phyloP scores from a whole-genome alignment of 2,329 filamentous ascomycete genomes.

The Pseudogymnoascus sp. region DNA sequence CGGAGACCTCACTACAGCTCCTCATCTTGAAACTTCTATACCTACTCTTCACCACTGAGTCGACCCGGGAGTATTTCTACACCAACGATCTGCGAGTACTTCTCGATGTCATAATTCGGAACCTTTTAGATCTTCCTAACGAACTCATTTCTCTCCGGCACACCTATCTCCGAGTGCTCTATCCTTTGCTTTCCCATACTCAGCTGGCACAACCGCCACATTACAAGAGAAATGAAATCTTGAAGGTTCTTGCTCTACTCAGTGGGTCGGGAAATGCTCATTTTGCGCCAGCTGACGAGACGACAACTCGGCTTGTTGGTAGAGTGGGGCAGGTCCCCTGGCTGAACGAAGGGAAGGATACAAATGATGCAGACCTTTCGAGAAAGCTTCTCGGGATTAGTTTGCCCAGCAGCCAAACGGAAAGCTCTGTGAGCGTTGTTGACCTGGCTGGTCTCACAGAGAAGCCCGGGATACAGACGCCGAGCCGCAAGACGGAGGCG shows the following conservation, averaged over 20 bases:
- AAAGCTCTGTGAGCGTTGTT: slow-evolving; percentile 65
- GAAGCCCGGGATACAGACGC: slow-evolving; percentile 74
- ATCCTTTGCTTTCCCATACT: slow-evolving; percentile 83
- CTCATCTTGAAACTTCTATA: slow-evolving; percentile 96
- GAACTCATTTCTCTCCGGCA: slow-evolving; percentile 72
- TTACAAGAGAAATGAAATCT: slow-evolving; percentile 84
- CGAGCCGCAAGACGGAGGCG: slow-evolving; percentile 47
- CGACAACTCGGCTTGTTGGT: slow-evolving; percentile 66
- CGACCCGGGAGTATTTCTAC: slow-evolving; percentile 97
- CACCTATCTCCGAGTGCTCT: slow-evolving; percentile 88
- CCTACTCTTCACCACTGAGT: slow-evolving; percentile 82
- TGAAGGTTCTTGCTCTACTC: slow-evolving; percentile 66
- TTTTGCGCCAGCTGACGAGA: slow-evolving; percentile 74
- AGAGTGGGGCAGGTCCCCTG: slow-evolving; percentile 67
- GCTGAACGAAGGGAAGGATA: slow-evolving; percentile 39
- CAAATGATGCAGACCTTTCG: slow-evolving; percentile 38
- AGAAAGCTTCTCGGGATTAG: slow-evolving; percentile 62
- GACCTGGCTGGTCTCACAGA: slow-evolving; percentile 74
- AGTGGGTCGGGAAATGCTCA: slow-evolving; percentile 58
- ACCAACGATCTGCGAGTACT: slow-evolving; percentile 93
- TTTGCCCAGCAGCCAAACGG: slow-evolving; percentile 53
- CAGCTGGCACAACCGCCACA: slow-evolving; percentile 79
- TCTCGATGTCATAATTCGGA: slow-evolving; percentile 91
- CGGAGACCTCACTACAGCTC: slow-evolving; percentile 85
- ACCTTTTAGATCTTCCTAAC: slow-evolving; percentile 88